Conservation (phyloP, 345 rosid species). For the Ceriops tagal region DNA sequence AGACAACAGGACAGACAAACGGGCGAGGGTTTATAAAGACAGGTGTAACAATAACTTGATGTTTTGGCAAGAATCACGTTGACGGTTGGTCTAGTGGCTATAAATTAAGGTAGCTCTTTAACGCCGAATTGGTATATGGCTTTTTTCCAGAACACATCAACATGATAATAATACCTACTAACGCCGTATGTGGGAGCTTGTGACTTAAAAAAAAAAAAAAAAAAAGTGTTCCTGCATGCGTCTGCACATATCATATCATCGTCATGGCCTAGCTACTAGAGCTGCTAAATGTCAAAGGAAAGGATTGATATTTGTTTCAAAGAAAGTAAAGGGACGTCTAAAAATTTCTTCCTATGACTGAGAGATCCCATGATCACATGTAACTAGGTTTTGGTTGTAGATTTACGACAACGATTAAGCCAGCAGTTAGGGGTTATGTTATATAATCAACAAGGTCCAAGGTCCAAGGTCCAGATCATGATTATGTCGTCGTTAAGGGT, state of each 20-base stretch:
- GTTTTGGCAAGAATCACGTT: slow-evolving; percentile 14
- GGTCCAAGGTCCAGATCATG: not conserved
- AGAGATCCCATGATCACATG: not conserved
- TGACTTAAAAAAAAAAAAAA: no score
- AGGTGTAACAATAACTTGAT: not conserved
- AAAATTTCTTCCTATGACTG: not conserved
- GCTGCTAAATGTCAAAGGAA: no score
- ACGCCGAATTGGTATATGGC: not conserved
- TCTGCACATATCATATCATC: no score
- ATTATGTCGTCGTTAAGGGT: slow-evolving; percentile 3
- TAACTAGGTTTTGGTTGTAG: not conserved
- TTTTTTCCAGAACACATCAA: not conserved
- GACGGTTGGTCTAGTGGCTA: slow-evolving; percentile 2
- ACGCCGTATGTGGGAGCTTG: no score
- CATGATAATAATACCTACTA: not conserved
- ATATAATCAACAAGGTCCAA: not conserved
- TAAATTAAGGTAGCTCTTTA: not conserved
- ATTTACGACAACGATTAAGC: not conserved
- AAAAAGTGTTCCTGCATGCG: no score
- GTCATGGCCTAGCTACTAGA: no score
- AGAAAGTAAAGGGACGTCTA: not conserved
- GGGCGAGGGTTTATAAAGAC: not conserved
- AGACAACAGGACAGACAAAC: not conserved
- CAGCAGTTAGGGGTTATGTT: not conserved
- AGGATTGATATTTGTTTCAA: no score